These are phyloP conservation scores for Glomus cerebriforme DNA, from an alignment of 192 early-diverging fungal genomes.

Conservation along the genomic window DNA sequence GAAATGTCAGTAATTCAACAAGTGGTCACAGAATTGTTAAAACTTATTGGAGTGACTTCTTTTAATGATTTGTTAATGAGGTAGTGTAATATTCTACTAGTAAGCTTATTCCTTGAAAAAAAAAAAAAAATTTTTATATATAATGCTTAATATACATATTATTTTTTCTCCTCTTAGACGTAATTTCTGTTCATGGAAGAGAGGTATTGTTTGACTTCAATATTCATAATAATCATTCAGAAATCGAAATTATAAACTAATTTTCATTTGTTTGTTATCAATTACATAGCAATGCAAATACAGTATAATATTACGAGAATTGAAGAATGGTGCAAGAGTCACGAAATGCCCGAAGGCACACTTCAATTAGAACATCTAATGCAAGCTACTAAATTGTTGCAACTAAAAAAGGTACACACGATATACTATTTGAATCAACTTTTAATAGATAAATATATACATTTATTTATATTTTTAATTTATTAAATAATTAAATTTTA, in stretches of 20 bases:
- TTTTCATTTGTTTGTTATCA: background rate
- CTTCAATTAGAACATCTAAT: conserved; percentile 92
- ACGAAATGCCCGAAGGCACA: conserved; percentile 85
- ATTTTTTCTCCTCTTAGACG: conserved; percentile 53
- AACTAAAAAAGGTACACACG: conserved; percentile 85
- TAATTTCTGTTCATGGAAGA: conserved; percentile 99
- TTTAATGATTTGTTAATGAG: conserved; percentile 97
- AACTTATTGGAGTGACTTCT: conserved; percentile 91
- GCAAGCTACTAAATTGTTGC: conserved; percentile 96
- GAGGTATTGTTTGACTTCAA: conserved; percentile 55
- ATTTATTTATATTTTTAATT: conserved; percentile 22
- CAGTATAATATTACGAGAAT: conserved; percentile 98
- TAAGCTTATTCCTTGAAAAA: background rate
- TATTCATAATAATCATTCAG: background rate
- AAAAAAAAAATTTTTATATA: no score
- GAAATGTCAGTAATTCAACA: conserved; percentile 89
- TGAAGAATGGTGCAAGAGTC: conserved; percentile 99
- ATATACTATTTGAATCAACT: background rate
- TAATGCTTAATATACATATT: background rate
- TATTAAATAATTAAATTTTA: background rate
- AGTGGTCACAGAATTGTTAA: conserved; percentile 92
- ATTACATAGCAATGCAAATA: conserved; percentile 83
- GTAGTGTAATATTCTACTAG: background rate
- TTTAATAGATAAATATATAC: background rate
- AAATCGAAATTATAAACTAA: background rate